A percentile compares a stretch with the other conserved stretches of the same genome.
Conservation (phyloP, 345 rosid genomes). For the Populus pruinosa region DNA sequence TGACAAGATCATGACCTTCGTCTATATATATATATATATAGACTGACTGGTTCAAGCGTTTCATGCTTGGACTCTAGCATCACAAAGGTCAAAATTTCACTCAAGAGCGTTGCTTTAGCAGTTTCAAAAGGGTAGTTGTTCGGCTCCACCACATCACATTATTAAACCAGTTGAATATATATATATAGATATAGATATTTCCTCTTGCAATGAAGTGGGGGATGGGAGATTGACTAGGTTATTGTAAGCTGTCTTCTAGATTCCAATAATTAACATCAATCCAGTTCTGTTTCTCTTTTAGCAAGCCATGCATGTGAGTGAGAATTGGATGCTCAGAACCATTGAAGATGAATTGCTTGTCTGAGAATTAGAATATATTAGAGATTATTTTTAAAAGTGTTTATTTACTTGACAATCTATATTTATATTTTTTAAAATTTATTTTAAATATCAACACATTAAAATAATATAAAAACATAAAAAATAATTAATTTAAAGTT, state of each 20-base stretch:
- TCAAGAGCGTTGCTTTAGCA: not conserved
- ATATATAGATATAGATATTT: no score
- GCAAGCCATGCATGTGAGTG: not conserved
- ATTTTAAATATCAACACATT: no score
- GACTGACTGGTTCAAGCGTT: not conserved
- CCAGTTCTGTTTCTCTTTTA: not conserved
- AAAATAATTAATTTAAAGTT: no score
- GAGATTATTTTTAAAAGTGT: no score
- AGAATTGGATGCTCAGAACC: not conserved
- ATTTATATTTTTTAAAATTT: no score
- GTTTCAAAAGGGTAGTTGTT: not conserved
- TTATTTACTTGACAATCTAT: no score
- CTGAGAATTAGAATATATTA: no score
- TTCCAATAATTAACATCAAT: not conserved
- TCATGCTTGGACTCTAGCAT: not conserved
- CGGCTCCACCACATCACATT: not conserved
- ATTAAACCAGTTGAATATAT: not conserved
- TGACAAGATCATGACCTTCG: not conserved
- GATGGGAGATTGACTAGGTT: not conserved
- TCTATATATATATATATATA: not conserved
- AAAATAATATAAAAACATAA: no score
- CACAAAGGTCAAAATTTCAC: not conserved
- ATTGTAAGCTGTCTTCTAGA: not conserved
- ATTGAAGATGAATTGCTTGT: no score
- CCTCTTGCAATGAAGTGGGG: not conserved